Evolutionary conservation across 257 asterid genomes (phyloP).

Genomic region (Nicotiana sylvestris): DNA sequence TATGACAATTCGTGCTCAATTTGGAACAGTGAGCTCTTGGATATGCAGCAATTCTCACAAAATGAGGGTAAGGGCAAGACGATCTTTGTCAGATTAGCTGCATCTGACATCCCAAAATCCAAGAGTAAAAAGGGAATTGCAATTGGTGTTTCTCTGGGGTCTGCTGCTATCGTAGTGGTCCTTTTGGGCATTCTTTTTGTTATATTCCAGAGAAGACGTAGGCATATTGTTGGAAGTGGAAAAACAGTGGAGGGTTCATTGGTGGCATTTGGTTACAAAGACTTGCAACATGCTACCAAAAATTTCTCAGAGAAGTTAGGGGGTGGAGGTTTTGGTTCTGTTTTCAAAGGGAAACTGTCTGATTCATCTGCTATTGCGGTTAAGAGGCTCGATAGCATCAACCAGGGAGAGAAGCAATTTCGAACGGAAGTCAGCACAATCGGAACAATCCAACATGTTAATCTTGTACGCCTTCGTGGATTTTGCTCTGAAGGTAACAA

Average conservation of each 20-base stretch:
- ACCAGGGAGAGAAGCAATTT: constrained; percentile 58
- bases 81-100: constrained; percentile 22
- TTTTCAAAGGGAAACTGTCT: constrained; percentile 43
- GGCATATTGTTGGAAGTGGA: constrained; percentile 12
- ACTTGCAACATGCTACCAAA: constrained; percentile 39
- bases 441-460: constrained; percentile 52
- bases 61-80: constrained; percentile 14
- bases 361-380: constrained; percentile 45
- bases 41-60: constrained; percentile 13
- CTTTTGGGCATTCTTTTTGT: constrained; percentile 17
- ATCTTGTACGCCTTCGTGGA: constrained; percentile 49
- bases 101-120: constrained; percentile 22
- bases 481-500: constrained; percentile 42
- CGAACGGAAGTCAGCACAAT: constrained; percentile 55
- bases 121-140: constrained; percentile 22
- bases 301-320: constrained; percentile 48
- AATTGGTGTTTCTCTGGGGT: constrained; percentile 33
- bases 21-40: constrained; percentile 16
- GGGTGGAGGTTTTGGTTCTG: constrained; percentile 54
- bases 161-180: constrained; percentile 20
- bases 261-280: constrained; percentile 31
- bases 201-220: constrained; percentile 20
- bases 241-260: constrained; percentile 31
- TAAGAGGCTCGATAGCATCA: constrained; percentile 45
- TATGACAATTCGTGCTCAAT: constrained; percentile 22